These are phyloP conservation scores for Achlya hypogyna DNA, from an alignment of 352 stramenopile genomes.

Conservation along the genomic window DNA sequence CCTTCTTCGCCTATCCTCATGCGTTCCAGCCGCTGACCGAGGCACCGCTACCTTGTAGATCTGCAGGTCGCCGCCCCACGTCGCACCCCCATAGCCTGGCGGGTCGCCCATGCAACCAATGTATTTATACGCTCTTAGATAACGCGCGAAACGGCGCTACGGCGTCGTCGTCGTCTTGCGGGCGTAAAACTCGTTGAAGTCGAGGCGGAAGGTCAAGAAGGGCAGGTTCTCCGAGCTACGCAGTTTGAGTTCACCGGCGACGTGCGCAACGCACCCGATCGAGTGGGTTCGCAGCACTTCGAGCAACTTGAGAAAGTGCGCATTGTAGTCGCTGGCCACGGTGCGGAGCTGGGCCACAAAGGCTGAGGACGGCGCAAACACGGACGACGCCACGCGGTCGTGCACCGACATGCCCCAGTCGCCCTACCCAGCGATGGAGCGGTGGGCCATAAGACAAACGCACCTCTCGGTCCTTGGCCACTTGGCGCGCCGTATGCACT, in stretches of 20 bases:
- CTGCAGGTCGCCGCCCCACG: constrained; percentile 15
- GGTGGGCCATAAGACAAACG: not conserved
- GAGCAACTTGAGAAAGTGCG: constrained; percentile 55
- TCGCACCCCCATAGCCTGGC: not conserved
- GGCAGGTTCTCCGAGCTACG: constrained; percentile 68
- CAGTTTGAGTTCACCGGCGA: constrained; percentile 6
- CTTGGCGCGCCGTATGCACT: constrained; percentile 44
- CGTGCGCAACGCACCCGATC: constrained; percentile 28
- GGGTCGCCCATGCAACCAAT: not conserved
- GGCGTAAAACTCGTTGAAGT: constrained; percentile 88
- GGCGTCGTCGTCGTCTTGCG: too few species aligned
- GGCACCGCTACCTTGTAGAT: constrained; percentile 14
- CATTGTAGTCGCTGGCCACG: constrained; percentile 51
- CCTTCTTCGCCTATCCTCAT: constrained; percentile 41
- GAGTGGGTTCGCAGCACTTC: constrained; percentile 57
- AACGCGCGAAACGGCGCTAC: too few species aligned
- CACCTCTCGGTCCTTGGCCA: constrained; percentile 33
- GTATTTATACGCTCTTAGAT: constrained; percentile 5
- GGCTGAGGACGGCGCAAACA: constrained; percentile 38
- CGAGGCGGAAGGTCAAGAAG: constrained; percentile 82
- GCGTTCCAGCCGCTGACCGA: not conserved
- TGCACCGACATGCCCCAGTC: constrained; percentile 18
- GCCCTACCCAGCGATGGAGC: not conserved
- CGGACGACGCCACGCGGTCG: not conserved
- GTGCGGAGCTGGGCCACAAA: constrained; percentile 54